Base-by-base conservation (phyloP, 2,329 filamentous ascomycete genomes). In the Nigrospora osmanthi region DNA sequence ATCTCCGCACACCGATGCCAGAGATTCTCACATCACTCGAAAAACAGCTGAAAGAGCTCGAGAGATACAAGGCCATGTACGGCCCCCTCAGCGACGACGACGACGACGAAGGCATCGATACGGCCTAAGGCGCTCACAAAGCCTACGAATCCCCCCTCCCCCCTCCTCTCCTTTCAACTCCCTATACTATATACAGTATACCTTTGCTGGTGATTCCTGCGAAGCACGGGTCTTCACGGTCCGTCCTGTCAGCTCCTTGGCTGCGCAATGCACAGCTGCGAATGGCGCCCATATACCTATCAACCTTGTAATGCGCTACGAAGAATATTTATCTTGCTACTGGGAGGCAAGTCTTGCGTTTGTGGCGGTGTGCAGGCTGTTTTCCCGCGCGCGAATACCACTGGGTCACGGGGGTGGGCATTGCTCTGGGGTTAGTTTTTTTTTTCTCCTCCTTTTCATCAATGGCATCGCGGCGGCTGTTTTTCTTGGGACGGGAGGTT, bases 1-100 rank as follows among this genome's bases (percentile, higher is more conserved):
- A 88, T 52, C 78, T 95, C 48, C 81, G 87, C 11, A 84, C 80
- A 16, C 86, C 89, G 3, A 95, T 96, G 76, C 65, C 73, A 11
- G 78, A 83, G 14, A 76, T 96, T 16, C 71, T 94, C 16, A 67
- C 69, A 37, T 74, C 76, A 37, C 70, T 91, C 31, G 67, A 75
- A 33, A 62, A 68, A 30, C 79, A 87, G 58, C 66, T 88, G 47
- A 70, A 71, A 30, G 80, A 89, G 58, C 68, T 89, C 40, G 71
- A 80, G 58, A 66, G 63, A 46, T 83, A 85, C 62, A 81, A 76
- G 57, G 68, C 67, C 30, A 66, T 59, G 41, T 80, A 70, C 49
- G 78, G 77, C 35, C 61, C 66, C 6, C 56, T 80, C 32, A 58
- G 59, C 42, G 50, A 45, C 35, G 50, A 45, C 35, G 50, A 53